These are phyloP conservation scores for Beauveria medogensis DNA, from an alignment of 2,329 filamentous ascomycete species.

Conservation along the genomic window DNA sequence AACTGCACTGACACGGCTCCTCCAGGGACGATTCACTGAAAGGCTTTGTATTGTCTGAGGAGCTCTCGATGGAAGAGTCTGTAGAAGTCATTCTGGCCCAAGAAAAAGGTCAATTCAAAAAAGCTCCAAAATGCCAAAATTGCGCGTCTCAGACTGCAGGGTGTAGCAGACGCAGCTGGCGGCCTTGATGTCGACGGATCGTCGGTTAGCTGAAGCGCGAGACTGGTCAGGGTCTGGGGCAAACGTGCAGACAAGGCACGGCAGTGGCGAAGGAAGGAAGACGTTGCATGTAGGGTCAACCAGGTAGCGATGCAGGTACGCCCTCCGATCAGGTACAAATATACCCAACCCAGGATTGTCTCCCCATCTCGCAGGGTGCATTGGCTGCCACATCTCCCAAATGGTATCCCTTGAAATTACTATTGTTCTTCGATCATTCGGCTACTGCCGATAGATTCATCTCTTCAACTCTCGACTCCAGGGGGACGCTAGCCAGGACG, in stretches of 20 bases:
- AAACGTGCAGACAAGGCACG: not conserved
- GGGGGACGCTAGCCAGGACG: not conserved
- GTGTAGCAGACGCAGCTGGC: not conserved
- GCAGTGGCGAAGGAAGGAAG: not conserved
- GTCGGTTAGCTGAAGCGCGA: not conserved
- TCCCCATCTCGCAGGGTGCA: not conserved
- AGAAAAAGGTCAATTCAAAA: conserved; percentile 8
- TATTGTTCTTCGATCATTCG: not conserved
- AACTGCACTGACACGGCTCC: conserved; percentile 1
- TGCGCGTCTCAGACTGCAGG: not conserved
- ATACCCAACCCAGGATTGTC: not conserved
- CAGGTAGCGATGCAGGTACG: not conserved
- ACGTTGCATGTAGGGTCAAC: not conserved
- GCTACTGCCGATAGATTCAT: not conserved
- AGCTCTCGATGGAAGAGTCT: not conserved
- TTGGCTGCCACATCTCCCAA: not conserved
- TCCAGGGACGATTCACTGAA: conserved; percentile 3
- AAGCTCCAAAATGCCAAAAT: conserved; percentile 9
- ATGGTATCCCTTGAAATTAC: not conserved
- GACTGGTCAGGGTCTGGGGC: not conserved
- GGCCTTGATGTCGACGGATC: not conserved
- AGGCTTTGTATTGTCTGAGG: not conserved
- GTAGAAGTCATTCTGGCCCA: conserved; percentile 9
- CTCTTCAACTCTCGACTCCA: not conserved
- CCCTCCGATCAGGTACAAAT: not conserved